These are phyloP conservation scores for Ustulina deusta DNA, from an alignment of 2,329 filamentous ascomycete genomes.

Conservation along the genomic window DNA sequence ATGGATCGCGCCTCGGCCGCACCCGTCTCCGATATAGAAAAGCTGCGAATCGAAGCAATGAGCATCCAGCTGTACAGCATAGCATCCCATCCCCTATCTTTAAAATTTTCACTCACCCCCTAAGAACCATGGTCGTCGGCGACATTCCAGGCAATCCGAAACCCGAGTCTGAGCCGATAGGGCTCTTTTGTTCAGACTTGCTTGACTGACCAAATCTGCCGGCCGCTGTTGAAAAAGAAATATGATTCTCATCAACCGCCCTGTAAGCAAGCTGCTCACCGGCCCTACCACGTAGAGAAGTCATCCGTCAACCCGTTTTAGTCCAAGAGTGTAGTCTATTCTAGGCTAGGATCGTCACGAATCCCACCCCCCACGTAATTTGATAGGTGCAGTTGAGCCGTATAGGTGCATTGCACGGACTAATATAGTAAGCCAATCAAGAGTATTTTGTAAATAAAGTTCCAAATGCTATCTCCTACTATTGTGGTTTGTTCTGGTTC, in stretches of 20 bases:
- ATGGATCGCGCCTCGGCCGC: slow-evolving; percentile 36
- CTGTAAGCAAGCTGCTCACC: slow-evolving; percentile 26
- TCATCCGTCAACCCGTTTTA: slow-evolving; percentile 23
- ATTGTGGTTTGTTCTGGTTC: neutral
- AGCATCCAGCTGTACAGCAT: neutral
- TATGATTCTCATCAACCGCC: slow-evolving; percentile 24
- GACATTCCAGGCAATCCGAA: neutral
- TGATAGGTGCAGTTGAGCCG: slow-evolving; percentile 28
- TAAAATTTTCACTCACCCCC: slow-evolving; percentile 27
- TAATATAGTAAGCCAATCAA: slow-evolving; percentile 24
- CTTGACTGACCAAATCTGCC: neutral
- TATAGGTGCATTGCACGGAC: slow-evolving; percentile 11
- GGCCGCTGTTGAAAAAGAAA: slow-evolving; percentile 20
- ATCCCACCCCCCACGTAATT: slow-evolving; percentile 30
- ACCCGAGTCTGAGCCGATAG: neutral
- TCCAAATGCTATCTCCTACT: slow-evolving; percentile 5
- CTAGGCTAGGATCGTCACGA: slow-evolving; percentile 33
- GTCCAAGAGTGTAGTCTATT: slow-evolving; percentile 25
- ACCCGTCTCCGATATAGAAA: slow-evolving; percentile 39
- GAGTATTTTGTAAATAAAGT: slow-evolving; percentile 13
- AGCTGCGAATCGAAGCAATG: slow-evolving; percentile 25
- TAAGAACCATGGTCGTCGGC: slow-evolving; percentile 33
- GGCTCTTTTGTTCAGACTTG: slow-evolving; percentile 2
- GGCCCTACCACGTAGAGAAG: slow-evolving; percentile 19
- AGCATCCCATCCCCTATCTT: neutral